Evolutionary conservation across 2,329 filamentous ascomycete genomes (phyloP), one percentile per base, ranked within the genome.

Genomic region (Talaromyces funiculosus): DNA sequence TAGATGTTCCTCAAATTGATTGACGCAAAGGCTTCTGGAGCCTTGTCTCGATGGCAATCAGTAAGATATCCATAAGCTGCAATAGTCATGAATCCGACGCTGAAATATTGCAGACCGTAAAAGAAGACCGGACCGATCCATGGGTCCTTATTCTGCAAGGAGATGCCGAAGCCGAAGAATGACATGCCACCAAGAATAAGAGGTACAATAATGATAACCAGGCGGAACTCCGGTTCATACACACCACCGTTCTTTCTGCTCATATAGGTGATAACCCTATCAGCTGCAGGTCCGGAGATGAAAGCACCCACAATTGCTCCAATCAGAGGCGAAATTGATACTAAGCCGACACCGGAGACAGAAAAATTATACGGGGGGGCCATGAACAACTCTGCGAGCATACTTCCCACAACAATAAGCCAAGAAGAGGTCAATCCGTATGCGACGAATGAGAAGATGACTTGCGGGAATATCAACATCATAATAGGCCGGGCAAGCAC

Each of bases 1-100:
- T 72, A 73, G 49, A 73, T 69, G 29, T 72, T 72, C 12, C 71
- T 61, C 38, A 60, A 66, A 63, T 66, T 66, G 47, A 66, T 57
- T 9, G 64, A 62, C 9, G 65, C 65, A 59, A 70, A 71, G 8
- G 69, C 71, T 53, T 72, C 69, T 4, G 68, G 70, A 3, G 70
- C 70, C 49, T 71, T 69, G 57, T 71, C 69, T 26, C 69, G 66
- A 61, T 72, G 70, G 59, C 70, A 72, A 43, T 72, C 70, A n/a
- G 68, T 70, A 24, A 72, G 65, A 58, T 72, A 72, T 55, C 71
- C 73, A 62, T 72, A 75, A 29, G 74, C 58, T 3, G 58, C 58
- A 38, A 60, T 60, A 12, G 58, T 42, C 58, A 60, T 60, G 38
- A 60, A 60, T 6, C 58, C 58, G 18, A 60, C 58, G 12, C 58